phyloP scores from a whole-genome alignment of 371 early-diverging fungal genomes.

The Mucor saturninus region DNA sequence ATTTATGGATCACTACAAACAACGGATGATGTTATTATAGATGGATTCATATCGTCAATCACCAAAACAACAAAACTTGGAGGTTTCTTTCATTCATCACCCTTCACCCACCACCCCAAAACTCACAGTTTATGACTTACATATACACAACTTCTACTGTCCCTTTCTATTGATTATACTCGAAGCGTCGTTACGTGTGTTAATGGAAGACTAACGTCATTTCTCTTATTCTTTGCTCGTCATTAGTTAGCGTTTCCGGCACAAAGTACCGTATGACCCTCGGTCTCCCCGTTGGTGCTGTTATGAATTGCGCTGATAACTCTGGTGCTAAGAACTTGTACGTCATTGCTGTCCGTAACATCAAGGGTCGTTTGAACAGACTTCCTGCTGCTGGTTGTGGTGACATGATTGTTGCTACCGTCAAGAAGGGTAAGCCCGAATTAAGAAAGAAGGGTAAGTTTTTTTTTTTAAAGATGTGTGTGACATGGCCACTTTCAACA shows the following conservation, averaged over 20 bases:
- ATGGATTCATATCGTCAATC: background rate
- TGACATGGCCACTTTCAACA: background rate
- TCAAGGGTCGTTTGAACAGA: slow-evolving; percentile 98
- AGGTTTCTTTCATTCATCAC: no score
- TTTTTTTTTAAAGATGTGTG: background rate
- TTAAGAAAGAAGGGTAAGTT: slow-evolving; percentile 93
- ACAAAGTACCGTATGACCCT: slow-evolving; percentile 99
- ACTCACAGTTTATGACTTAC: background rate
- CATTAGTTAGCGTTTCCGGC: slow-evolving; percentile 76
- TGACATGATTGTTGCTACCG: slow-evolving; percentile 99
- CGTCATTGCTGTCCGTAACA: slow-evolving; percentile 98
- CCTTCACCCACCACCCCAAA: background rate
- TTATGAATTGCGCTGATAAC: slow-evolving; percentile 99
- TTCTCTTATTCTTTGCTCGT: background rate
- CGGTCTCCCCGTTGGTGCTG: slow-evolving; percentile 99
- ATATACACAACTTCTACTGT: background rate
- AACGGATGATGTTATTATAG: background rate
- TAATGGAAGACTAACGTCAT: background rate
- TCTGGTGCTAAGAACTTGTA: slow-evolving; percentile 99
- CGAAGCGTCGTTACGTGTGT: background rate
- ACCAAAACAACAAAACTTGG: background rate
- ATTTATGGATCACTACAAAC: background rate
- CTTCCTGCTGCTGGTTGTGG: slow-evolving; percentile 99
- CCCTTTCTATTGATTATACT: background rate
- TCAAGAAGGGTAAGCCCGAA: slow-evolving; percentile 99